phyloP scores from a whole-genome alignment of 2,329 filamentous ascomycete genomes.

The Fusarium albosuccineum region DNA sequence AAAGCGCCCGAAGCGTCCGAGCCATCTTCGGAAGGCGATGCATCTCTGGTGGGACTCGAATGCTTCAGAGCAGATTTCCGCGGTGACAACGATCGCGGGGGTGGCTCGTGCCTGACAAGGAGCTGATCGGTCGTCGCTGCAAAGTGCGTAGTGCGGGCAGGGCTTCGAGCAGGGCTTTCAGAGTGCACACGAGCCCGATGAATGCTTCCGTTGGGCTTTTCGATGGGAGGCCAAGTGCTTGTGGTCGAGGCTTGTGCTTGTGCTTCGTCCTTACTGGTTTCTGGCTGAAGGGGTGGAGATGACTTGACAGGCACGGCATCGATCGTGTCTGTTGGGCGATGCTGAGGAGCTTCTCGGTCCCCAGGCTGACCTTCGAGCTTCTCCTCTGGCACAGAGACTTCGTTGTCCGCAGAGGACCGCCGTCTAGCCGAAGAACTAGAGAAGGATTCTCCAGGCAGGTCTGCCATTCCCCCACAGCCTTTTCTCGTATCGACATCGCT shows the following conservation, averaged over 20 bases:
- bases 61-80: slow-evolving; percentile 83
- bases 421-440: slow-evolving; percentile 42
- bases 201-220: slow-evolving; percentile 34
- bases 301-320: slow-evolving; percentile 53
- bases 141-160: slow-evolving; percentile 76
- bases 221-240: slow-evolving; percentile 9
- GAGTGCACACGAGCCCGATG: slow-evolving; percentile 58
- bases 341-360: slow-evolving; percentile 16
- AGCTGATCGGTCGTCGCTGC: slow-evolving; percentile 67
- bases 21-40: slow-evolving; percentile 64
- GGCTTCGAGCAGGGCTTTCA: slow-evolving; percentile 76
- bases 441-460: not conserved
- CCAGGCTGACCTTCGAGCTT: slow-evolving; percentile 35
- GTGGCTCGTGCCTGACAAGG: slow-evolving; percentile 75
- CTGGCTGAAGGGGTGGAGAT: slow-evolving; percentile 13
- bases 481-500: not conserved
- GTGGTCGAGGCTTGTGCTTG: slow-evolving; percentile 1
- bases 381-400: slow-evolving; percentile 60
- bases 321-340: slow-evolving; percentile 40
- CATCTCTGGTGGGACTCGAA: slow-evolving; percentile 64
- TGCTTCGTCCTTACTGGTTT: slow-evolving; percentile 11
- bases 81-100: slow-evolving; percentile 78
- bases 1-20: slow-evolving; percentile 58
- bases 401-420: slow-evolving; percentile 60
- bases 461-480: not conserved